Evolutionary conservation across 371 early-diverging fungal genomes (phyloP).

Genomic region (Capniomyces stellatus): DNA sequence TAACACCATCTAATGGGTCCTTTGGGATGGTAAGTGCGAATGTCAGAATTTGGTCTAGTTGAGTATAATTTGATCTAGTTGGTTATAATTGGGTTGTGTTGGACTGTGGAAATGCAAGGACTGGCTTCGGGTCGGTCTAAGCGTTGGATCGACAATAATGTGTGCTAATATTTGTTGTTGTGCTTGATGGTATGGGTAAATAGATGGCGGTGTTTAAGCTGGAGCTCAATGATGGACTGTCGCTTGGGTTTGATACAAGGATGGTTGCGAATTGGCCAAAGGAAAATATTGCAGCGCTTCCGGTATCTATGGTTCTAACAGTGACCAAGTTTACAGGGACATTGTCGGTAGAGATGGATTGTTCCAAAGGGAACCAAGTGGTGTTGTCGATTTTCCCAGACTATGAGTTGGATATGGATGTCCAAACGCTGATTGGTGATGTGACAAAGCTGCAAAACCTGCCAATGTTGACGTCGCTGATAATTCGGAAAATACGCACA

Average conservation of each 20-base stretch:
- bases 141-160: too few species aligned
- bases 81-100: too few species aligned
- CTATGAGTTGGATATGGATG: constrained; percentile 64
- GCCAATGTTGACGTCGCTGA: constrained; percentile 72
- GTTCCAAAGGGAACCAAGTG: constrained; percentile 23
- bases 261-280: constrained; percentile 82
- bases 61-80: too few species aligned
- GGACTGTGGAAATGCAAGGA: too few species aligned
- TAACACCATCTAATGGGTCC: constrained; percentile 14
- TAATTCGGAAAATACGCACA: constrained; percentile 27
- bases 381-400: constrained; percentile 44
- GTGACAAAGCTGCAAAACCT: constrained; percentile 85
- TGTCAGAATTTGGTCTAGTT: too few species aligned
- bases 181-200: too few species aligned
- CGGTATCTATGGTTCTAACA: constrained; percentile 63
- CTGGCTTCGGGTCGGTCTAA: too few species aligned
- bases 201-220: constrained; percentile 70
- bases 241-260: constrained; percentile 61
- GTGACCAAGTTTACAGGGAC: constrained; percentile 76
- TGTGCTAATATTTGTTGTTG: too few species aligned
- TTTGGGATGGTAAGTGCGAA: constrained; percentile 6
- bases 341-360: constrained; percentile 30
- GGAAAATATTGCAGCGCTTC: constrained; percentile 67
- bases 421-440: constrained; percentile 74
- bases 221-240: constrained; percentile 57